These are phyloP conservation scores for Saururus chinensis DNA, from an alignment of 164 flowering plant species.

Conservation along the genomic window DNA sequence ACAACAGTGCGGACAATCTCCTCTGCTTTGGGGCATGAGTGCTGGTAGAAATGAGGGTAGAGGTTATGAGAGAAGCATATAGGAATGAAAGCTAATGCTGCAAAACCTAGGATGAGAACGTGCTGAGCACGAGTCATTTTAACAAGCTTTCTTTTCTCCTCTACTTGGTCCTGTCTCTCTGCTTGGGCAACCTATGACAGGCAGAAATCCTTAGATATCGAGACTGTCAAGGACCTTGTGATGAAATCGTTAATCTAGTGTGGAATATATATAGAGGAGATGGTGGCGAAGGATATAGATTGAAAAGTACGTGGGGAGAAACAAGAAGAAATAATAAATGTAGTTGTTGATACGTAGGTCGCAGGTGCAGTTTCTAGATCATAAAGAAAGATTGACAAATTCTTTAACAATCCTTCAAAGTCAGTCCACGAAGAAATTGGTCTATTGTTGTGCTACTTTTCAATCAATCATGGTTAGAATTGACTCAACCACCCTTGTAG, in stretches of 20 bases:
- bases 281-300: neutral
- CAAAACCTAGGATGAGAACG: constrained; percentile 18
- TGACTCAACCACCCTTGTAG: neutral
- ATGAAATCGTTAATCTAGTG: constrained; percentile 3
- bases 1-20: constrained; percentile 66
- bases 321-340: neutral
- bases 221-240: neutral
- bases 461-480: no score
- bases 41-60: constrained; percentile 76
- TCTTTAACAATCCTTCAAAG: neutral
- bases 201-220: neutral
- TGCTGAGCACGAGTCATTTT: constrained; percentile 31
- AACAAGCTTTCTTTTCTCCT: neutral
- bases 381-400: neutral
- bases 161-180: no score
- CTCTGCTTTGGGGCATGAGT: constrained; percentile 65
- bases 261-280: constrained; percentile 11
- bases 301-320: neutral
- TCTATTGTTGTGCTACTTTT: neutral
- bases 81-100: constrained; percentile 37
- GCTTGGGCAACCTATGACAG: neutral
- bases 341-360: neutral
- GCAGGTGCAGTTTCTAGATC: neutral
- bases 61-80: constrained; percentile 40
- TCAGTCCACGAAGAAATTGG: neutral